phyloP scores from a whole-genome alignment of 2,329 filamentous ascomycete genomes.

The Talaromyces pinophilus region DNA sequence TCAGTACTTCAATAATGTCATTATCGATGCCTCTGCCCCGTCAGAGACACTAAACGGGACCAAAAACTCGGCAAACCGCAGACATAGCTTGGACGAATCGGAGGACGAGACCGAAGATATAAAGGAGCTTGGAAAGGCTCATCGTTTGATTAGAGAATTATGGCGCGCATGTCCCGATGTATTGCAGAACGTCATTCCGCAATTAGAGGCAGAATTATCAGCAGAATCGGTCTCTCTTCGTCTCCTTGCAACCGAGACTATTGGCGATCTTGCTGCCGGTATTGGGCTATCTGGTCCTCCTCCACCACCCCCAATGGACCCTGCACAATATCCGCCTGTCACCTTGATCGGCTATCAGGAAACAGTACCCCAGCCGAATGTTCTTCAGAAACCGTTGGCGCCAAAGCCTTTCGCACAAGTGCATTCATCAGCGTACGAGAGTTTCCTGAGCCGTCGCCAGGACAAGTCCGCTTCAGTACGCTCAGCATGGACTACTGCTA shows the following conservation, averaged over 20 bases:
- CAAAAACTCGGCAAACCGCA: slow-evolving; percentile 44
- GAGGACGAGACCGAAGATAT: slow-evolving; percentile 79
- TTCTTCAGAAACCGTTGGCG: slow-evolving; percentile 79
- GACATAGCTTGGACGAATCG: slow-evolving; percentile 58
- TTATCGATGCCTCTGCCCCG: slow-evolving; percentile 77
- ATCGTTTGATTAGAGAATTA: slow-evolving; percentile 83
- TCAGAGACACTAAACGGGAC: slow-evolving; percentile 54
- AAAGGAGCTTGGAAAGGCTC: slow-evolving; percentile 84
- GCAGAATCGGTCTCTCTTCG: slow-evolving; percentile 87
- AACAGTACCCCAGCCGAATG: slow-evolving; percentile 55
- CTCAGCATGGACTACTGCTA: slow-evolving; percentile 79
- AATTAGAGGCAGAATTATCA: slow-evolving; percentile 86
- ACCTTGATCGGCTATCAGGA: slow-evolving; percentile 50
- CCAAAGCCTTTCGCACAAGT: slow-evolving; percentile 87
- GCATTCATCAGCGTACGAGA: slow-evolving; percentile 75
- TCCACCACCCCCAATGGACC: slow-evolving; percentile 70
- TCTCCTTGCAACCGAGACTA: slow-evolving; percentile 84
- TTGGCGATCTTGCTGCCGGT: slow-evolving; percentile 91
- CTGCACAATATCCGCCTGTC: slow-evolving; percentile 75
- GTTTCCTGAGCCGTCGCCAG: slow-evolving; percentile 79
- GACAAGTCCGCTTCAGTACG: slow-evolving; percentile 84
- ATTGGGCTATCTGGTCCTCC: slow-evolving; percentile 90
- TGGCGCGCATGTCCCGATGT: slow-evolving; percentile 90
- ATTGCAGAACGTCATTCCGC: slow-evolving; percentile 88
- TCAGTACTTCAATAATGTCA: slow-evolving; percentile 96